These are phyloP conservation scores for Schwanniomyces polymorphus DNA, from an alignment of 805 yeast species.

Conservation along the genomic window DNA sequence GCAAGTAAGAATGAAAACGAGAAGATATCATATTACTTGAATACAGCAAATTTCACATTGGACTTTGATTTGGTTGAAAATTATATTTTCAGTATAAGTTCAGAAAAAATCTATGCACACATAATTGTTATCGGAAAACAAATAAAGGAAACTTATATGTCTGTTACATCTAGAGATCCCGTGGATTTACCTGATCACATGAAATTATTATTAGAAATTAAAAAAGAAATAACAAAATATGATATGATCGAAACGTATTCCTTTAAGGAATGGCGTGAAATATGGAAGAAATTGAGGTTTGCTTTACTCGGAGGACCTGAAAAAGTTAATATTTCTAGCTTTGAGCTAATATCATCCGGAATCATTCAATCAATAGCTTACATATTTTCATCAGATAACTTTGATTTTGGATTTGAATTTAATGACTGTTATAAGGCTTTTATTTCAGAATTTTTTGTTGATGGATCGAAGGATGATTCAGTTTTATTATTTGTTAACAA, in stretches of 20 bases:
- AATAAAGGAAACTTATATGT: conserved; percentile 27
- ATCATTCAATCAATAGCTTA: conserved; percentile 45
- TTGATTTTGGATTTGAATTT: conserved; percentile 21
- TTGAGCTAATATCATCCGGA: conserved; percentile 73
- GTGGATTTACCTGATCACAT: conserved; percentile 14
- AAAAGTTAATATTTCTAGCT: conserved; percentile 54
- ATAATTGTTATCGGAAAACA: conserved; percentile 15
- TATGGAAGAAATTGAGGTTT: conserved; percentile 23
- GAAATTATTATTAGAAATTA: conserved; percentile 13
- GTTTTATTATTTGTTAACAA: conserved; percentile 51
- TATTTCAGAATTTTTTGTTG: conserved; percentile 32
- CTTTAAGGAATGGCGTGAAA: conserved; percentile 37
- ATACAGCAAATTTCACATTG: conserved; percentile 3
- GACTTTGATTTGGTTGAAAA: conserved; percentile 33
- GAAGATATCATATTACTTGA: not conserved
- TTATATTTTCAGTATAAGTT: conserved; percentile 17
- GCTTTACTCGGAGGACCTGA: conserved; percentile 12
- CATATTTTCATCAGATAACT: conserved; percentile 25
- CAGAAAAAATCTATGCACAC: conserved; percentile 12
- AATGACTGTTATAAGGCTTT: conserved; percentile 47
- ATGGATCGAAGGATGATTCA: conserved; percentile 24
- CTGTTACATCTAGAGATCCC: conserved; percentile 18
- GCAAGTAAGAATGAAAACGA: not conserved
- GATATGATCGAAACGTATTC: conserved; percentile 5
- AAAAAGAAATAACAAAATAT: conserved; percentile 5